Conservation (phyloP, 495 filamentous ascomycete genomes). For the Neurospora sp. region DNA sequence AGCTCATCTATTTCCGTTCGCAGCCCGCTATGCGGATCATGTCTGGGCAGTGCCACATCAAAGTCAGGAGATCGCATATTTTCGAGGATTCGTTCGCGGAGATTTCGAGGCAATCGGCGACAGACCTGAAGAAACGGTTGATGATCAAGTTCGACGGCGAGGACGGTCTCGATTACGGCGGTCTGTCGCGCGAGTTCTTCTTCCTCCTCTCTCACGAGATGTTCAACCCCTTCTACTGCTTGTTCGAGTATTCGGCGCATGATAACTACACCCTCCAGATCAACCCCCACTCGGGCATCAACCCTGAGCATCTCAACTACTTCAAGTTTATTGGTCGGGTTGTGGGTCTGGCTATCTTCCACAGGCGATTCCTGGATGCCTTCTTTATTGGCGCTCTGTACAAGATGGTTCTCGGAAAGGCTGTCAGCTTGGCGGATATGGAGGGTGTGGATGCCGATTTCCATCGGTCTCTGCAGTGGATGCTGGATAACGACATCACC, state of each 20-base stretch:
- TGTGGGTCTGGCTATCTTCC: slow-evolving; percentile 96
- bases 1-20: slow-evolving; percentile 98
- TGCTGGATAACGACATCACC: slow-evolving; percentile 90
- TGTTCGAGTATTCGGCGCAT: slow-evolving; percentile 99
- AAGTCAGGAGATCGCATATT: slow-evolving; percentile 91
- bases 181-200: slow-evolving; percentile 98
- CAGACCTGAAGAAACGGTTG: slow-evolving; percentile 90
- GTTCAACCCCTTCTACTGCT: slow-evolving; percentile 99
- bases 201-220: slow-evolving; percentile 99
- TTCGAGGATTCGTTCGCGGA: slow-evolving; percentile 98
- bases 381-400: slow-evolving; percentile 99
- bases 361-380: slow-evolving; percentile 92
- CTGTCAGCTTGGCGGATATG: slow-evolving; percentile 89
- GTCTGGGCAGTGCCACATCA: slow-evolving; percentile 95
- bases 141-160: slow-evolving; percentile 99
- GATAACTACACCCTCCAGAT: slow-evolving; percentile 99
- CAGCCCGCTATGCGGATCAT: slow-evolving; percentile 93
- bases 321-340: slow-evolving; percentile 99
- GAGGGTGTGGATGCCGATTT: slow-evolving; percentile 97
- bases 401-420: slow-evolving; percentile 97
- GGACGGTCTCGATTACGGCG: slow-evolving; percentile 95
- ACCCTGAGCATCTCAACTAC: slow-evolving; percentile 98
- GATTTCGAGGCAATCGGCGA: slow-evolving; percentile 94
- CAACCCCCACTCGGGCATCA: slow-evolving; percentile 98
- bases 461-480: slow-evolving; percentile 92